Percentiles rank a stretch among this genome's conserved stretches.
These are phyloP conservation scores for Sordaria brevicollis DNA, from an alignment of 495 filamentous ascomycete species.

Conservation along the genomic window DNA sequence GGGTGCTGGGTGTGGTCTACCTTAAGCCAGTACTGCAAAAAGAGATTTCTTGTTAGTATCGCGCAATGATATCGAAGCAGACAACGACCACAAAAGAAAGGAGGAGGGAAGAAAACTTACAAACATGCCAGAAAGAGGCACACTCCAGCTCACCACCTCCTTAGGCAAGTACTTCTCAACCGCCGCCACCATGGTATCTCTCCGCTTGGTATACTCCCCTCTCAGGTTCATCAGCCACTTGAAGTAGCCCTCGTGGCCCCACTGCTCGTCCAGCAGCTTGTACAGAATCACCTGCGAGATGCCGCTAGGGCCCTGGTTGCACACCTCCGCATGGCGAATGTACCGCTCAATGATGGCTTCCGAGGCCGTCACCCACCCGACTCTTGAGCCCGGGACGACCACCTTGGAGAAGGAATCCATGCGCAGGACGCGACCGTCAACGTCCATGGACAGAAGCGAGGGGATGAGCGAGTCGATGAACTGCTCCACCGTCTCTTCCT, in stretches of 20 bases:
- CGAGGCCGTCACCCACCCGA: slow-evolving; percentile 73
- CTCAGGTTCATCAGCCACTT: slow-evolving; percentile 81
- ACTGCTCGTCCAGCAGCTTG: slow-evolving; percentile 85
- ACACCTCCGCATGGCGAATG: slow-evolving; percentile 64
- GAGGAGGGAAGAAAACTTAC: slow-evolving; percentile 39
- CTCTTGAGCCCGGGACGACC: slow-evolving; percentile 62
- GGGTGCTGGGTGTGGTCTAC: slow-evolving; percentile 71
- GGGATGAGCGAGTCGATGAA: slow-evolving; percentile 46
- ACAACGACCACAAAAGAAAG: neutral
- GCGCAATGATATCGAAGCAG: neutral
- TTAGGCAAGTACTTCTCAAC: slow-evolving; percentile 71
- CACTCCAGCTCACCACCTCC: slow-evolving; percentile 71
- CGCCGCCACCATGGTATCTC: slow-evolving; percentile 68
- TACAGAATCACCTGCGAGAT: slow-evolving; percentile 72
- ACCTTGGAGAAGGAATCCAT: slow-evolving; percentile 80
- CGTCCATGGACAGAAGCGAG: slow-evolving; percentile 55
- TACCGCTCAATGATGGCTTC: slow-evolving; percentile 77
- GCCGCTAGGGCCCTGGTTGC: slow-evolving; percentile 74
- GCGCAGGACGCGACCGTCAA: slow-evolving; percentile 56
- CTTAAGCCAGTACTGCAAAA: slow-evolving; percentile 67
- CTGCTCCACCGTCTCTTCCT: slow-evolving; percentile 17
- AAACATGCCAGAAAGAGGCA: slow-evolving; percentile 95
- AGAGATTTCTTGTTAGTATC: neutral
- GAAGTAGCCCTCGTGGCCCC: slow-evolving; percentile 88
- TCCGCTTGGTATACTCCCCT: slow-evolving; percentile 68